Evolutionary conservation across 2,329 filamentous ascomycete genomes (phyloP), one percentile per base, ranked within the genome.

Genomic region (Colletotrichum tropicale): DNA sequence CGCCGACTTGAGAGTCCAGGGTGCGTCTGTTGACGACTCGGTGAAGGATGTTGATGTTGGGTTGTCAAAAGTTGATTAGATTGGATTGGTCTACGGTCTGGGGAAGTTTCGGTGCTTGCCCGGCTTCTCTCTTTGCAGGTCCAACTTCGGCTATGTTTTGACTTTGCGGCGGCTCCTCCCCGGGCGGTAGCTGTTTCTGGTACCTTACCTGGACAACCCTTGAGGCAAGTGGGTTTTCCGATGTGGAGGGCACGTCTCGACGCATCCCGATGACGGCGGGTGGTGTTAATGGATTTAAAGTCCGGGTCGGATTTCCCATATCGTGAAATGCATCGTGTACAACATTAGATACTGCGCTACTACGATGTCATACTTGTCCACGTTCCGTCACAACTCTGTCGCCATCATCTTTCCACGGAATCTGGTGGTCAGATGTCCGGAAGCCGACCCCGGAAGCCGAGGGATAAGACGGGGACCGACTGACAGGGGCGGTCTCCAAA

Each of bases 21-120:
- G n/a, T 52, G 43, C n/a, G 43, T 52, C 43, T 13, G 43, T 52
- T 13, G 10, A 52, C 43, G 13, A 10, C 18, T 61, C 58, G 32
- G 26, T 61, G 10, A 58, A 18, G 58, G 71, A 30, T 16, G 55
- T 28, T 4, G 36, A 32, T 48, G 32, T 26, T 38, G 28, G 18
- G 3, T 10, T 24, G 16, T 43, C 28, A 16, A 43, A 32, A 52
- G 43, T 52, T 52, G 43, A 52, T 52, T 52, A 52, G 43, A 52
- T 21, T 52, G 43, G 43, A 52, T 52, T 65, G 18, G 48, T 3
- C 13, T 38, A 32, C 4, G 43, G 36, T 26, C 30, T 43, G 38
- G 62, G 48, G 24, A 65, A 65, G 56, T 60, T 24, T 76, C 64
- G 74, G 70, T 60, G 43, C 43, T 76, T 74, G 48, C 28, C 70